phyloP scores from a whole-genome alignment of 805 yeast species.

The Wickerhamiella azymoides region DNA sequence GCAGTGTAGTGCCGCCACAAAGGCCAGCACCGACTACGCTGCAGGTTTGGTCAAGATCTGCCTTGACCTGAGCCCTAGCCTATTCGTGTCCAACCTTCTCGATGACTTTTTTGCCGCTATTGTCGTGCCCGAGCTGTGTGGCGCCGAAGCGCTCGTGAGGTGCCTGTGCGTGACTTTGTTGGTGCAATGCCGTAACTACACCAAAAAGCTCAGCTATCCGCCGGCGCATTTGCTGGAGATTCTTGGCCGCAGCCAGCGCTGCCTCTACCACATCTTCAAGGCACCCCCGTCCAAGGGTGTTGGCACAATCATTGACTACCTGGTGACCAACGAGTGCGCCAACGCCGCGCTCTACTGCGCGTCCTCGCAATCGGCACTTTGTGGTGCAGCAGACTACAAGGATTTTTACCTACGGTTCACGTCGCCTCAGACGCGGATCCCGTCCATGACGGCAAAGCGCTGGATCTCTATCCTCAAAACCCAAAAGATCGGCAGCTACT shows the following conservation, averaged over 20 bases:
- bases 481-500: conserved; percentile 6
- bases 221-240: conserved; percentile 6
- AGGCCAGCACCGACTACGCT: neutral
- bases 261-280: neutral
- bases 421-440: neutral
- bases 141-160: conserved; percentile 5
- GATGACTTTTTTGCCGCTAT: conserved; percentile 9
- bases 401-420: conserved; percentile 7
- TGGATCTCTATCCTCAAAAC: conserved; percentile 6
- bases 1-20: neutral
- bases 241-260: conserved; percentile 4
- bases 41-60: neutral
- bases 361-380: neutral
- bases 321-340: neutral
- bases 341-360: conserved; percentile 6
- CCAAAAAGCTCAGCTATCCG: neutral
- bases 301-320: conserved; percentile 7
- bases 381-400: neutral
- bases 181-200: neutral
- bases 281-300: neutral
- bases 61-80: neutral
- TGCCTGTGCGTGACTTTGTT: conserved; percentile 5
- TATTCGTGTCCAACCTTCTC: neutral
- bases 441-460: neutral
- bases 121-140: conserved; percentile 9